Conservation (phyloP, 441 rosid species). For the Arabidopsis hybrid region DNA sequence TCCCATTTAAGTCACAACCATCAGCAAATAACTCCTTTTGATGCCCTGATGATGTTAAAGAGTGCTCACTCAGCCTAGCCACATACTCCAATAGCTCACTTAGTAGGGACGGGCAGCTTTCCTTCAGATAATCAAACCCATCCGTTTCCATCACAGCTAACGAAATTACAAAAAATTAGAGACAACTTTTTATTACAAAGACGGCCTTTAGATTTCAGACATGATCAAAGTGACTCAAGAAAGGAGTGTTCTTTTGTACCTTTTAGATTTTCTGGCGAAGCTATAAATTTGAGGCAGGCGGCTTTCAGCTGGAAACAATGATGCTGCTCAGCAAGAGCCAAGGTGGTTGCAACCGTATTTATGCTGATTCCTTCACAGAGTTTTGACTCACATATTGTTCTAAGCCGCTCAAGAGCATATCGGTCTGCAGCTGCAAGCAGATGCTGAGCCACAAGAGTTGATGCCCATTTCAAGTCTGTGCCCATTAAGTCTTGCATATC, state of each 20-base stretch:
- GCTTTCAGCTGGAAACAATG: slow-evolving; percentile 83
- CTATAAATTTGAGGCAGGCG: slow-evolving; percentile 84
- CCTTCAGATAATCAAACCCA: slow-evolving; percentile 76
- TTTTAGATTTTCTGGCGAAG: slow-evolving; percentile 69
- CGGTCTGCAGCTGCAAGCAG: slow-evolving; percentile 94
- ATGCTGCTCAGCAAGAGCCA: slow-evolving; percentile 93
- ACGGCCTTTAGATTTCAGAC: neutral
- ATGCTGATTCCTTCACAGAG: slow-evolving; percentile 84
- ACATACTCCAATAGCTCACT: slow-evolving; percentile 74
- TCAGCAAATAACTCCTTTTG: slow-evolving; percentile 68
- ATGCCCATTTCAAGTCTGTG: slow-evolving; percentile 74
- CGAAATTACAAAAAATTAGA: slow-evolving; percentile 16
- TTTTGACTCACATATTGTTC: slow-evolving; percentile 70
- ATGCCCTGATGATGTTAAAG: slow-evolving; percentile 52
- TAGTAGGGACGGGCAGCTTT: slow-evolving; percentile 69
- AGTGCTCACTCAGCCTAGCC: slow-evolving; percentile 68
- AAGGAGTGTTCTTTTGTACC: slow-evolving; percentile 44
- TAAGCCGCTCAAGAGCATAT: slow-evolving; percentile 84
- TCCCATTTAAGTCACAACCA: slow-evolving; percentile 80
- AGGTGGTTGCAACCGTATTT: slow-evolving; percentile 85
- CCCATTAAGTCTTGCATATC: slow-evolving; percentile 83
- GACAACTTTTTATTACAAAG: slow-evolving; percentile 10
- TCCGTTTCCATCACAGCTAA: slow-evolving; percentile 75
- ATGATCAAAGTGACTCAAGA: slow-evolving; percentile 6
- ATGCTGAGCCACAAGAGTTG: slow-evolving; percentile 88